Evolutionary conservation across 2,329 filamentous ascomycete species (phyloP).

Genomic region (Trichophyton mentagrophytes): DNA sequence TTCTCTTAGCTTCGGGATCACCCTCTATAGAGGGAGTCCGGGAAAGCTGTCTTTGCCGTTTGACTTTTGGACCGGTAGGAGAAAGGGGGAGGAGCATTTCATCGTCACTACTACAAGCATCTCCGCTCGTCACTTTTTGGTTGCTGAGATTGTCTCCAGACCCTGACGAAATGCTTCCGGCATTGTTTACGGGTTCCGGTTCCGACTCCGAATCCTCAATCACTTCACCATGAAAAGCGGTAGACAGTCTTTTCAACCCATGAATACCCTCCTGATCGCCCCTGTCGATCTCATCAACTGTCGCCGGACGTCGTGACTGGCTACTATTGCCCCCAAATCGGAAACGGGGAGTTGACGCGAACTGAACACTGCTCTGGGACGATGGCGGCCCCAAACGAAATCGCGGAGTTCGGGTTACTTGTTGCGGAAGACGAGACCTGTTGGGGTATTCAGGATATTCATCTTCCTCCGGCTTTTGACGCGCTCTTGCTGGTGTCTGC

Average conservation of each 20-base stretch:
- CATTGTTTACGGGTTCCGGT: background rate
- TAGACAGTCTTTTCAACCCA: background rate
- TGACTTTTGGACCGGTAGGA: constrained; percentile 16
- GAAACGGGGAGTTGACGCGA: constrained; percentile 15
- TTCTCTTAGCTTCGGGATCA: background rate
- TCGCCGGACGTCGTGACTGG: background rate
- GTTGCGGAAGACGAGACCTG: background rate
- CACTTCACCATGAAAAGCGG: constrained; percentile 3
- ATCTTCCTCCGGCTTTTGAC: background rate
- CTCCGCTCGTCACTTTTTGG: constrained; percentile 11
- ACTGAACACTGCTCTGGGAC: constrained; percentile 8
- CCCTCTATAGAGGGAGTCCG: constrained; percentile 9
- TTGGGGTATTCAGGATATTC: background rate
- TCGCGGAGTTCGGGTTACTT: constrained; percentile 6
- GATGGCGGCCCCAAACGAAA: constrained; percentile 13
- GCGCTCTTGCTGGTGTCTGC: background rate
- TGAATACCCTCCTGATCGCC: background rate
- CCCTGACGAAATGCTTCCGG: background rate
- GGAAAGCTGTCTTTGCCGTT: constrained; percentile 22
- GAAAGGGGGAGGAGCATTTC: constrained; percentile 19
- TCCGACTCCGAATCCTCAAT: constrained; percentile 11
- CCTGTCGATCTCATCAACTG: constrained; percentile 4
- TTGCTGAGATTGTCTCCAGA: background rate
- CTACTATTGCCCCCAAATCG: constrained; percentile 4
- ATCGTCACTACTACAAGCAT: constrained; percentile 20